Conservation (phyloP, 2,329 filamentous ascomycete genomes). For the Pyrenochaeta sp. region DNA sequence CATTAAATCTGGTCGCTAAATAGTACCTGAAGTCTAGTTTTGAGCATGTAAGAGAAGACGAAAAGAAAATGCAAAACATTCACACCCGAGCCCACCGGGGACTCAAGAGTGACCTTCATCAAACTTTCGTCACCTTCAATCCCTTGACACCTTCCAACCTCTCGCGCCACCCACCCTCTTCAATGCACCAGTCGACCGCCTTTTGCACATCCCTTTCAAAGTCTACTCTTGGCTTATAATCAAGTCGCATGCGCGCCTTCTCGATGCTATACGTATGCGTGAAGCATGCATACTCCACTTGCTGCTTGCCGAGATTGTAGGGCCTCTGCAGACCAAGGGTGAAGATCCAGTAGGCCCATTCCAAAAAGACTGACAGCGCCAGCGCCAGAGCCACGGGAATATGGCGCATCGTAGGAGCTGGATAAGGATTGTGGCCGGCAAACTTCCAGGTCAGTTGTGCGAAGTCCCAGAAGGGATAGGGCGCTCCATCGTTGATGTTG, state of each 20-base stretch:
- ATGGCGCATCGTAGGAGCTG: slow-evolving; percentile 15
- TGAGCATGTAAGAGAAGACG: too few species aligned
- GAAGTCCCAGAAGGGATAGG: slow-evolving; percentile 46
- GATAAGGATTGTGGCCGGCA: slow-evolving; percentile 27
- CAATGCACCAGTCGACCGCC: slow-evolving; percentile 16
- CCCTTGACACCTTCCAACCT: slow-evolving; percentile 9
- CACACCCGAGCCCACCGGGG: too few species aligned
- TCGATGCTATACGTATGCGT: slow-evolving; percentile 28
- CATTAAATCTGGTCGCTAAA: too few species aligned
- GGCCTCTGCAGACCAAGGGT: slow-evolving; percentile 23
- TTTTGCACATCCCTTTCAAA: slow-evolving; percentile 17
- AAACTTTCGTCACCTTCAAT: not conserved
- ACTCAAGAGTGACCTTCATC: too few species aligned
- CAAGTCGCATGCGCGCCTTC: slow-evolving; percentile 24
- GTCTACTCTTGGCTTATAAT: slow-evolving; percentile 14
- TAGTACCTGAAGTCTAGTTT: too few species aligned
- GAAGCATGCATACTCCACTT: slow-evolving; percentile 24
- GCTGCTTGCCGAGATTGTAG: slow-evolving; percentile 18
- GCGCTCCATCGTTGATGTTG: slow-evolving; percentile 44
- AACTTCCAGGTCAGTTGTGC: slow-evolving; percentile 27
- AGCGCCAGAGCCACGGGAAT: slow-evolving; percentile 24
- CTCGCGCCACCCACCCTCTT: slow-evolving; percentile 15
- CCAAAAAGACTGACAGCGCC: slow-evolving; percentile 28
- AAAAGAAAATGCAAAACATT: too few species aligned
- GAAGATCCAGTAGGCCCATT: slow-evolving; percentile 32